Percentiles rank a stretch among this genome's conserved stretches.
Conservation (phyloP, 768 basidiomycete species). For the Tricholoma sp. region DNA sequence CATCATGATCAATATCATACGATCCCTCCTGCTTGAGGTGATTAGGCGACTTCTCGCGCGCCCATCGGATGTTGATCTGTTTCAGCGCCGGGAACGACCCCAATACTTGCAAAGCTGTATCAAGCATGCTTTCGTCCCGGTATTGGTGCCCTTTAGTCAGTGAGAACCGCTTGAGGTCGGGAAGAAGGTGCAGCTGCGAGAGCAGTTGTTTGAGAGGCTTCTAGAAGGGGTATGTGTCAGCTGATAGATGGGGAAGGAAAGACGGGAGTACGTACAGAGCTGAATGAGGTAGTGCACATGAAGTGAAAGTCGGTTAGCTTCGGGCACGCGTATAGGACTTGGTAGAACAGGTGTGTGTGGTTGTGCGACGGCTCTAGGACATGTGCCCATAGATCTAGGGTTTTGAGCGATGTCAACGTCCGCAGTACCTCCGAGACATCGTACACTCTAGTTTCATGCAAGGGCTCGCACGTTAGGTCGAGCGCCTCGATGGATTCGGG, state of each 20-base stretch:
- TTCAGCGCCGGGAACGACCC: conserved; percentile 27
- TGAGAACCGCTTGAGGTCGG: conserved; percentile 38
- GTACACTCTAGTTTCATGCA: conserved; percentile 31
- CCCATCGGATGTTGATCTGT: conserved; percentile 46
- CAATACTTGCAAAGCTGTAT: conserved; percentile 33
- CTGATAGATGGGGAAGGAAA: neutral
- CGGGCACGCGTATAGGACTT: conserved; percentile 30
- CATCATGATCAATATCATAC: conserved; percentile 29
- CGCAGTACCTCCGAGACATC: conserved; percentile 30
- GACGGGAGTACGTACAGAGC: conserved; percentile 24
- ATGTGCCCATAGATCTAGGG: conserved; percentile 45
- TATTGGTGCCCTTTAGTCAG: conserved; percentile 47
- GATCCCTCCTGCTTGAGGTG: conserved; percentile 45
- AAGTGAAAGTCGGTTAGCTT: conserved; percentile 43
- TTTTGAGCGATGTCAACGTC: conserved; percentile 31
- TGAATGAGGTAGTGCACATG: conserved; percentile 46
- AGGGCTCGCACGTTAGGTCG: conserved; percentile 46
- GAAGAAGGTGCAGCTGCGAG: conserved; percentile 31
- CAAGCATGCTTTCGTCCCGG: conserved; percentile 39
- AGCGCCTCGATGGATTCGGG: conserved; percentile 32
- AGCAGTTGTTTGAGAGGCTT: conserved; percentile 39
- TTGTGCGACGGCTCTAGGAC: conserved; percentile 28
- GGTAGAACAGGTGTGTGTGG: conserved; percentile 28
- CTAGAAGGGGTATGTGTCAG: conserved; percentile 16
- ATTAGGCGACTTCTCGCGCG: conserved; percentile 39